Base-by-base conservation (phyloP, 352 stramenopile species). In the Pythium rhizo-oryzae region DNA sequence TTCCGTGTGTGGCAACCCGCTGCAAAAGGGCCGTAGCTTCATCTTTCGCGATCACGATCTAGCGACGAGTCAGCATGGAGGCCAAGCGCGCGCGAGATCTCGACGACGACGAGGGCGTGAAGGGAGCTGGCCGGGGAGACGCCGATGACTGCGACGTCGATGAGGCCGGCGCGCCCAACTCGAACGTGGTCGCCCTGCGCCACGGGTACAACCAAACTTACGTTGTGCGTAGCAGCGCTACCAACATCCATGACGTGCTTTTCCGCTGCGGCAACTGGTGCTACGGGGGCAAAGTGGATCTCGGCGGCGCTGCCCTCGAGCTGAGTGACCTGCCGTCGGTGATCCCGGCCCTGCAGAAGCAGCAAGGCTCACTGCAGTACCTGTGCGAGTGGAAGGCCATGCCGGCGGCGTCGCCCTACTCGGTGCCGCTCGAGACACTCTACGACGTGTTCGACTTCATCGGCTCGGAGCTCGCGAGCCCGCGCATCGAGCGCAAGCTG, bases 221-320 rank as follows among this genome's bases (percentile, higher is more conserved):
- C 76, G 84, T 97, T 59, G 86, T 97, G 47, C 81, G 85, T 25
- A 85, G 83, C 35, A 86, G 81, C 67, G 79, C 80, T 15, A 84
- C 66, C 57, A 84, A 80, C 51, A 79, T 95, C 57, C 86, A 96
- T 65, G 82, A 97, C 52, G 92, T 97, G 59, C 85, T 98, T 60
- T 98, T 98, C 71, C 84, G 91, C 49, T 98, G 94, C 69, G 95
- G 95, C 41, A 98, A 98, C 76, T 98, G 90, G 90, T 99, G 95
- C 79, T 98, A 98, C 78, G 86, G 77, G 50, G 94, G 94, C 33
- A 91, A 91, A 68, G 87, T 99, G 18, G 89, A 97, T 70, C 65
- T 98, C 47, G 84, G 93, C 25, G 81, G 79, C 65, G 60, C 89
- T 24, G 76, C 80, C 4, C 71, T 98, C 21, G 91, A 93, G 56